Evolutionary conservation across 2,329 filamentous ascomycete genomes (phyloP).

Genomic region (Fusarium tuaranense): DNA sequence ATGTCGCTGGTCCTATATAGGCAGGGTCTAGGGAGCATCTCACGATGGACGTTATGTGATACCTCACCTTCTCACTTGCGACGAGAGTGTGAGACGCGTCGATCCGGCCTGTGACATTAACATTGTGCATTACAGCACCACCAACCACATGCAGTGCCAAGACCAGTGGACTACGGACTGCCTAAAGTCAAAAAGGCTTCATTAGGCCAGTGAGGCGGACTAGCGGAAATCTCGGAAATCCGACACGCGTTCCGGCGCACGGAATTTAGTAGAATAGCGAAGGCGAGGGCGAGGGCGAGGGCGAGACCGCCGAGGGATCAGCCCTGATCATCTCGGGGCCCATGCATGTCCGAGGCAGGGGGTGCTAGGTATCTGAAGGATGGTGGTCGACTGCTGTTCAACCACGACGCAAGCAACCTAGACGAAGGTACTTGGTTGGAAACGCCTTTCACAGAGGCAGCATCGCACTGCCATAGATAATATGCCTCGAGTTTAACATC

Average conservation of each 20-base stretch:
- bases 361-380: not conserved
- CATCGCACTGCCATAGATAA: too few species aligned
- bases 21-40: not conserved
- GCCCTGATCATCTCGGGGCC: not conserved
- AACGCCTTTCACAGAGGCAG: not conserved
- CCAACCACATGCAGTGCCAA: too few species aligned
- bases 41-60: not conserved
- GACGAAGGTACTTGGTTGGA: not conserved
- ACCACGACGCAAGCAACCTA: not conserved
- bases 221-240: not conserved
- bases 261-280: not conserved
- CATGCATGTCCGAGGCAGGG: not conserved
- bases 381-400: not conserved
- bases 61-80: not conserved
- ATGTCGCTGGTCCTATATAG: not conserved
- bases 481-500: too few species aligned
- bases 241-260: not conserved
- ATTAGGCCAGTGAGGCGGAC: not conserved
- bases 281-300: not conserved
- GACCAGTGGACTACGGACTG: too few species aligned
- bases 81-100: too few species aligned
- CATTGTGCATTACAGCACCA: not conserved
- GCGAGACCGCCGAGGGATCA: not conserved
- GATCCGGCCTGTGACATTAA: not conserved
- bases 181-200: not conserved